Conservation (phyloP, 2,329 filamentous ascomycete genomes). For the Xylaria polymorpha region DNA sequence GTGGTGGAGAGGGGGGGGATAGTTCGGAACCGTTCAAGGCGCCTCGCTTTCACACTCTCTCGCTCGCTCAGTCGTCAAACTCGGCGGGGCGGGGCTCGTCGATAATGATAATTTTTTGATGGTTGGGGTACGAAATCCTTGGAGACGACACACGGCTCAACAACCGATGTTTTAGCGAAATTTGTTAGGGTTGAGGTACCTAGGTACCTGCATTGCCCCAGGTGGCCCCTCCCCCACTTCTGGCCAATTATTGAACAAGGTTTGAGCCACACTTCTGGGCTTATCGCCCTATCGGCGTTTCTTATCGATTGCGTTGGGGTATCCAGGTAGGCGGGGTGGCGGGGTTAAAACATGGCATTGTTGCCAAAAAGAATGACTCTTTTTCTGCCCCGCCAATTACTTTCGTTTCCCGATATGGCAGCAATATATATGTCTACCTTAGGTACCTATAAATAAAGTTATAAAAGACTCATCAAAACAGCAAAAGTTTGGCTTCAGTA, state of each 20-base stretch:
- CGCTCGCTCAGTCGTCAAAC: slow-evolving; percentile 19
- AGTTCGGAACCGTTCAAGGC: slow-evolving; percentile 34
- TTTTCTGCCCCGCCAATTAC: slow-evolving; percentile 32
- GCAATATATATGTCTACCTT: slow-evolving; percentile 1
- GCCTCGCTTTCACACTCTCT: slow-evolving; percentile 27
- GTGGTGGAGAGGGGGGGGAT: slow-evolving; percentile 40
- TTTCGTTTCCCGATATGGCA: background rate
- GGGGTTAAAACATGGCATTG: slow-evolving; percentile 28
- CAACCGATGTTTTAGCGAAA: slow-evolving; percentile 50
- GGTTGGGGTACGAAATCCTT: slow-evolving; percentile 32
- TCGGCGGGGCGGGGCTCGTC: slow-evolving; percentile 42
- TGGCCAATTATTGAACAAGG: background rate
- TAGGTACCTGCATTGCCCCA: background rate
- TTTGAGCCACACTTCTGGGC: background rate
- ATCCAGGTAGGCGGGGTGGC: slow-evolving; percentile 29
- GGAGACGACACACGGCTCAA: slow-evolving; percentile 27
- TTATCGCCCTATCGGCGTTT: background rate
- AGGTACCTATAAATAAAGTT: background rate
- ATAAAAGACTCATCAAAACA: slow-evolving; percentile 19
- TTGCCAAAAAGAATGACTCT: slow-evolving; percentile 9
- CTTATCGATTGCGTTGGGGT: slow-evolving; percentile 25
- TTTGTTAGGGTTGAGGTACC: slow-evolving; percentile 47
- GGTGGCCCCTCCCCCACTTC: too few species aligned
- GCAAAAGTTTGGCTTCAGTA: background rate
- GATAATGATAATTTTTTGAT: slow-evolving; percentile 48